Evolutionary conservation across 495 filamentous ascomycete genomes (phyloP).

Genomic region (Pyronema domesticum): DNA sequence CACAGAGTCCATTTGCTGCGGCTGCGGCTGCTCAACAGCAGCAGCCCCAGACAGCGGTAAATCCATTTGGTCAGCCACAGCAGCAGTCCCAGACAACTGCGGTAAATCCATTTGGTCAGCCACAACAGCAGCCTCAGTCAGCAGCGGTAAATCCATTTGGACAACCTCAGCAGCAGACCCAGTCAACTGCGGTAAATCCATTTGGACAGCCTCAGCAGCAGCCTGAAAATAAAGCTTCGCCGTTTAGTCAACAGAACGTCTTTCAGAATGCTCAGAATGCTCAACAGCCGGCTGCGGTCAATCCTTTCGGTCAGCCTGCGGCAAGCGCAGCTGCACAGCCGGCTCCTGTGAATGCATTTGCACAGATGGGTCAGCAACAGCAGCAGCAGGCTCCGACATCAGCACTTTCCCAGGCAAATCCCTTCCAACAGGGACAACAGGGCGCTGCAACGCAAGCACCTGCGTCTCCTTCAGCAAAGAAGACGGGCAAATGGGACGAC

Average conservation of each 20-base stretch:
- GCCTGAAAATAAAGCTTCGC: background rate
- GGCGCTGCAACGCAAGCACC: slow-evolving; percentile 12
- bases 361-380: slow-evolving; percentile 1
- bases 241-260: slow-evolving; percentile 3
- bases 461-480: slow-evolving; percentile 6
- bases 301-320: slow-evolving; percentile 6
- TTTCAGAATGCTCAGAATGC: slow-evolving; percentile 17
- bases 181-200: background rate
- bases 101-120: background rate
- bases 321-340: slow-evolving; percentile 1
- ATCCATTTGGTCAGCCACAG: background rate
- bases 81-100: too few relatives aligned
- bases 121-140: background rate
- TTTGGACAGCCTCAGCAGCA: slow-evolving; percentile 15
- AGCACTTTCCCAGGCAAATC: slow-evolving; percentile 12
- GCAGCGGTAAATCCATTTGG: background rate
- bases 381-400: slow-evolving; percentile 4
- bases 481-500: slow-evolving; percentile 22
- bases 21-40: background rate
- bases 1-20: slow-evolving; percentile 3
- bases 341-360: slow-evolving; percentile 6
- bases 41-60: background rate
- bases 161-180: background rate
- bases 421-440: slow-evolving; percentile 13
- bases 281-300: slow-evolving; percentile 1